Evolutionary conservation across 2,329 filamentous ascomycete species (phyloP).

Genomic region (Cadophora luteo-olivacea): DNA sequence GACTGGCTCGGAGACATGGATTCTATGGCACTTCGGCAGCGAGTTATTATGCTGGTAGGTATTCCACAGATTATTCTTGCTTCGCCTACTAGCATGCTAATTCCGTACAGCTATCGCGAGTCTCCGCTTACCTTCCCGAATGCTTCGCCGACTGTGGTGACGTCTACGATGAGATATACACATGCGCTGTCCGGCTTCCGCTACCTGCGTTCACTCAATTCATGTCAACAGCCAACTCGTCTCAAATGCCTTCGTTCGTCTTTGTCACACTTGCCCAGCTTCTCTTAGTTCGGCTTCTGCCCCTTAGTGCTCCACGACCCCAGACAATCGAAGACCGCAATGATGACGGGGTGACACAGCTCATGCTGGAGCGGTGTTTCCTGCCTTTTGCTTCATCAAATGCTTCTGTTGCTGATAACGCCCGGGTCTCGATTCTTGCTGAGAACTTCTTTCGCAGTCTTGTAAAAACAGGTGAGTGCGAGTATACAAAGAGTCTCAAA

Average conservation of each 20-base stretch:
- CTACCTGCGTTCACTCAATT: conserved; percentile 48
- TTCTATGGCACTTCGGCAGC: conserved; percentile 41
- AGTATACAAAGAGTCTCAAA: conserved; percentile 45
- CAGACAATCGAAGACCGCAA: conserved; percentile 37
- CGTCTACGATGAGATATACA: conserved; percentile 56
- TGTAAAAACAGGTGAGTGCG: conserved; percentile 43
- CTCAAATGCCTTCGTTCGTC: conserved; percentile 46
- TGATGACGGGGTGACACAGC: conserved; percentile 53
- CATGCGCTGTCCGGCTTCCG: conserved; percentile 48
- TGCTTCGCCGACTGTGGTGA: conserved; percentile 54
- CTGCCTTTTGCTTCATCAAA: conserved; percentile 60
- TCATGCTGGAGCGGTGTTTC: conserved; percentile 58
- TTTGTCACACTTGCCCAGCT: conserved; percentile 58
- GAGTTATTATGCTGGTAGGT: conserved; percentile 41
- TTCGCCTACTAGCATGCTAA: conserved; percentile 15
- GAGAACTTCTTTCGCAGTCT: conserved; percentile 59
- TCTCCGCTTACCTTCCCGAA: conserved; percentile 49
- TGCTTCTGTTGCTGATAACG: conserved; percentile 57
- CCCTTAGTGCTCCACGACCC: conserved; percentile 48
- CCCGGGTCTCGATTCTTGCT: conserved; percentile 60
- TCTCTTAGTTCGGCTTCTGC: conserved; percentile 56
- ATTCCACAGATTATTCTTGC: background rate
- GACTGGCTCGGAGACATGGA: conserved; percentile 41
- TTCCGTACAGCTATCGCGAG: conserved; percentile 39
- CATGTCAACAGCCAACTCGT: conserved; percentile 48